Evolutionary conservation across 805 yeast species (phyloP), one percentile per base, ranked within the genome.

Genomic region (Hanseniaspora singularis): DNA sequence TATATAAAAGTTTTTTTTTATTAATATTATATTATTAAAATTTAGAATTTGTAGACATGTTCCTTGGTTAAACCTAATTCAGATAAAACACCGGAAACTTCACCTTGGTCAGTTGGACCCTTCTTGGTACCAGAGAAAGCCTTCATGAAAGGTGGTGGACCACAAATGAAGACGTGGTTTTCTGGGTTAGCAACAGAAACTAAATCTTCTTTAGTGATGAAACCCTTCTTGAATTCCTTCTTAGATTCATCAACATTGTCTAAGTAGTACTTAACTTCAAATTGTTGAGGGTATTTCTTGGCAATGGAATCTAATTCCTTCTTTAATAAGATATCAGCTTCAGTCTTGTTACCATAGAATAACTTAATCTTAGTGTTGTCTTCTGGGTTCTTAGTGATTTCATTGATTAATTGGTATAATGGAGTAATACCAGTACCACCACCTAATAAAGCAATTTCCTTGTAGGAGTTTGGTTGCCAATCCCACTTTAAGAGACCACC

Each of bases 371-470:
- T 81, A 59, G 98, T 92, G 64, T 85, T 81, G 69, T 92, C 97
- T 38, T 66, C 69, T 49, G 94, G 88, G 72, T 88, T 77, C 61
- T 72, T 71, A 59, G 83, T 72, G 61, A 89, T 74, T 62, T 76
- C 79, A 58, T 77, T 81, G 52, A 85, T 64, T 63, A 92, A 67
- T 71, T 92, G 98, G 72, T 74, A 88, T 66, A 92, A 72, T 51
- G 98, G 98, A 40, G 96, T 85, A 64, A 92, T 88, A 67, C 97
- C 97, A 43, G 94, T 73, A 61, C 98, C 98, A 60, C 95, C 98
- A 57, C 96, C 97, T 55, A 92, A 71, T 62, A 92, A 74, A 50
- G 81, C 76, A 62, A 92, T 77, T 54, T 77, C 69, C 58, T 82
- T 76, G 70, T 75, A 89, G 62, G 79, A 76, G 72, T 92, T 89